phyloP scores from a whole-genome alignment of 192 early-diverging fungal genomes.

The Backusella australiensis region DNA sequence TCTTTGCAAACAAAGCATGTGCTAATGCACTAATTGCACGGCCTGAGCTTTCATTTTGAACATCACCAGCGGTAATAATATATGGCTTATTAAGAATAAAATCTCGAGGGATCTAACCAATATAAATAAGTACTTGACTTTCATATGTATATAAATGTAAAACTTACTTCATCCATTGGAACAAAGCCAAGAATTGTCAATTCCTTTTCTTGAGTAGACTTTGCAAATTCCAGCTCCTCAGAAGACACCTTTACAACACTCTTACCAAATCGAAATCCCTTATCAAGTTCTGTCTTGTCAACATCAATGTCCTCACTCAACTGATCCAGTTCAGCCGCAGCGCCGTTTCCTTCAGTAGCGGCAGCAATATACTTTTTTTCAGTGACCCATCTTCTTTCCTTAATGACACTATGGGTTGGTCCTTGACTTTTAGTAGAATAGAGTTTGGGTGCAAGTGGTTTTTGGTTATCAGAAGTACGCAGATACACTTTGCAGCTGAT shows the following conservation, averaged over 20 bases:
- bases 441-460: not conserved
- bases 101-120: not conserved
- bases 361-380: not conserved
- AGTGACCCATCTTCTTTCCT: not conserved
- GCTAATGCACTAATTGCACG: not conserved
- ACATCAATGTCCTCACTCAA: not conserved
- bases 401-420: not conserved
- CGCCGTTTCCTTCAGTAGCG: not conserved
- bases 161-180: not conserved
- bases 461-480: not conserved
- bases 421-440: not conserved
- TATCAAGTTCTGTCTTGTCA: not conserved
- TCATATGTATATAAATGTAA: not conserved
- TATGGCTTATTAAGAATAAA: not conserved
- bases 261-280: not conserved
- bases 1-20: not conserved
- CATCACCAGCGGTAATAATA: not conserved
- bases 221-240: not conserved
- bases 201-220: not conserved
- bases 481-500: not conserved
- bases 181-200: not conserved
- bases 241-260: not conserved
- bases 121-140: not conserved
- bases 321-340: not conserved
- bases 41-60: not conserved